Evolutionary conservation across 306 rosid genomes (phyloP), one percentile per base, ranked within the genome.

Genomic region (Geum urbanum): DNA sequence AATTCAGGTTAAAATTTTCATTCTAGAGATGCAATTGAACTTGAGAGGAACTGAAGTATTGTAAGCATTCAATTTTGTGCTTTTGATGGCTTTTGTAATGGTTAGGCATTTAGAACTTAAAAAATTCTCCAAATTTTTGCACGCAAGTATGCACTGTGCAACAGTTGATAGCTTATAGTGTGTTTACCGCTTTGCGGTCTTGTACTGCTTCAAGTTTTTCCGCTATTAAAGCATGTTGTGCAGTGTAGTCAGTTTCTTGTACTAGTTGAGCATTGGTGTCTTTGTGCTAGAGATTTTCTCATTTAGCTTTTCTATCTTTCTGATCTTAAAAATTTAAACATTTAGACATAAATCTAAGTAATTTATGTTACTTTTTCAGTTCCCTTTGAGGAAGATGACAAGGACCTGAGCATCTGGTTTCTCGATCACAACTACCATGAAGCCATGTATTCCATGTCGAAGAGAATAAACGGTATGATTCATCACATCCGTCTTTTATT

Each of bases 311-410:
- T 10, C 45, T 8, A 18, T 51, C 13, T 53, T 39, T 8, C 7
- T 69, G 43, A 18, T 11, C 10, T 19, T 39, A 3, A 43, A 45
- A 56, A 27, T 56, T 24, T 70, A 24, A 0, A 16, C 9, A 15
- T 70, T 27, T 20, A 19, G 3, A 4, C 63, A 0, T 20, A 53
- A 69, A 63, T 40, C n/a, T n/a, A n/a, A n/a, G n/a, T n/a, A n/a
- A n/a, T n/a, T n/a, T 32, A 2, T 32, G 37, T 7, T 70, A 14
- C 45, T 9, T 56, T 44, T n/a, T 24, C 89, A 88, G 92, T 91
- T 63, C 97, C 97, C 49, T 88, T 91, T 73, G 97, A 91, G 78
- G 97, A 91, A 80, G 92, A 86, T 57, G 97, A 91, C 66, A 91
- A 86, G 86, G 95, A 91, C 64, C 95, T 86, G 0, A 88, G 90